These are phyloP conservation scores for Diutina ranongensis DNA, from an alignment of 1,139 yeast species.

Conservation along the genomic window DNA sequence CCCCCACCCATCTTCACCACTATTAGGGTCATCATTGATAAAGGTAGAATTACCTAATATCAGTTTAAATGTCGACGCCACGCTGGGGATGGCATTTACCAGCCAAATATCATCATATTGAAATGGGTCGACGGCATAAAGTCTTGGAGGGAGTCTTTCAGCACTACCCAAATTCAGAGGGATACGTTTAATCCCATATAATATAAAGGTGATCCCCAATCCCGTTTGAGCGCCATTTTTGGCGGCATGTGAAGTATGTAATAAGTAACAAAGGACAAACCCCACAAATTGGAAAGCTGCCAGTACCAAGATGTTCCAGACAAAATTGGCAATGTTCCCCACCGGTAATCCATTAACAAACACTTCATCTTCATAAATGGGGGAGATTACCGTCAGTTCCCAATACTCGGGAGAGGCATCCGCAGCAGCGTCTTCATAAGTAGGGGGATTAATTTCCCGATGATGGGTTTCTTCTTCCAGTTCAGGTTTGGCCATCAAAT, in stretches of 20 bases:
- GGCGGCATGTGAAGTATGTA: slow-evolving; percentile 96
- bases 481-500: slow-evolving; percentile 79
- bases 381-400: slow-evolving; percentile 82
- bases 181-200: slow-evolving; percentile 62
- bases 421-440: slow-evolving; percentile 91
- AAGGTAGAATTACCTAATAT: slow-evolving; percentile 7
- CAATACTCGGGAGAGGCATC: slow-evolving; percentile 96
- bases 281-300: slow-evolving; percentile 91
- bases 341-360: slow-evolving; percentile 94
- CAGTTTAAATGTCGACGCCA: background rate
- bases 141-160: slow-evolving; percentile 25
- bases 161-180: slow-evolving; percentile 45
- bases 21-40: background rate
- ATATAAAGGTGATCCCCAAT: slow-evolving; percentile 71
- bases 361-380: slow-evolving; percentile 77
- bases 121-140: slow-evolving; percentile 47
- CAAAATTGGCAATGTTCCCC: slow-evolving; percentile 77
- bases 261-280: slow-evolving; percentile 74
- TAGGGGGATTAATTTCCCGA: slow-evolving; percentile 59
- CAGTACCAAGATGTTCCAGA: slow-evolving; percentile 85
- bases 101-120: slow-evolving; percentile 18
- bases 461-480: slow-evolving; percentile 28
- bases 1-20: background rate
- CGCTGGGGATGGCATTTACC: slow-evolving; percentile 37
- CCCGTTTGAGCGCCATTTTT: slow-evolving; percentile 94